A percentile compares a stretch with the other conserved stretches of the same genome.
Conservation (phyloP, 441 rosid genomes). For the Eutrema salsugineum region DNA sequence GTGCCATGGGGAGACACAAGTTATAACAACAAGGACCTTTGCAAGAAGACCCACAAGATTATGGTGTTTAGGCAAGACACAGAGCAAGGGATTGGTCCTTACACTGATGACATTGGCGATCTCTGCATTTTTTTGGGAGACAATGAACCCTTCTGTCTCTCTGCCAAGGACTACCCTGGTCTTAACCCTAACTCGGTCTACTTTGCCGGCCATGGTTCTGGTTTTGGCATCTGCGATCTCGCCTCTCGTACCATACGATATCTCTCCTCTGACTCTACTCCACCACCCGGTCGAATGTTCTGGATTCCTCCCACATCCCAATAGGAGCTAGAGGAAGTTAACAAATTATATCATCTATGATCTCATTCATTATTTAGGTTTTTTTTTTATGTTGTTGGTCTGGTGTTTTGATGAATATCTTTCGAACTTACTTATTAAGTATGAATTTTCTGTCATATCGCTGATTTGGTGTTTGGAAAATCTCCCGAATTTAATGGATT, state of each 20-base stretch:
- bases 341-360: too few relatives aligned
- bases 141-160: not conserved
- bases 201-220: slow-evolving; percentile 1
- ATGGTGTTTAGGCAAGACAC: slow-evolving; percentile 1
- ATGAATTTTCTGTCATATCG: too few relatives aligned
- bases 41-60: not conserved
- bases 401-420: too few relatives aligned
- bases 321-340: not conserved
- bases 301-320: not conserved
- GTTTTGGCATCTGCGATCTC: not conserved
- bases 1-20: not conserved
- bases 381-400: too few relatives aligned
- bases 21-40: not conserved
- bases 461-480: too few relatives aligned
- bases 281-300: not conserved
- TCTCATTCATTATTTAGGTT: too few relatives aligned
- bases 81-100: not conserved
- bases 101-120: not conserved
- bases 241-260: not conserved
- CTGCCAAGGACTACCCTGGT: not conserved
- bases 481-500: too few relatives aligned
- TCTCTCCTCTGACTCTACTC: not conserved
- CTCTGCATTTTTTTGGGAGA: slow-evolving; percentile 1
- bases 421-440: too few relatives aligned
- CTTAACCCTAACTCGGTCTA: slow-evolving; percentile 4